Conservation (phyloP, 139 green algal genomes). For the Desmodesmus armatus region DNA sequence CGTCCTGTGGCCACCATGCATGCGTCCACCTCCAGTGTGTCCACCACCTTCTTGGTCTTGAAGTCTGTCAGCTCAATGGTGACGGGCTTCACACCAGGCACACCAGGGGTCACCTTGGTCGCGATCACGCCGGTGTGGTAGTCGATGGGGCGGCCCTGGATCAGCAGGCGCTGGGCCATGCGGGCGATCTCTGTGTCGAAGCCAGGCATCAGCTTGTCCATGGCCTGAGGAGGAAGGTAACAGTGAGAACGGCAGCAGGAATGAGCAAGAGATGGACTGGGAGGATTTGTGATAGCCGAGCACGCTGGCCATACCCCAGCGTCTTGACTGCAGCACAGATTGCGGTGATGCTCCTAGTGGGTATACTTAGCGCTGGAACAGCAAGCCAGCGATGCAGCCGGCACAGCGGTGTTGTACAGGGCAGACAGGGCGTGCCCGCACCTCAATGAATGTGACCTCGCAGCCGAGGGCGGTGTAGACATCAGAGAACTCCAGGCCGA, state of each 20-base stretch:
- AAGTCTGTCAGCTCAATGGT: conserved; percentile 98
- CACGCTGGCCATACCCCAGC: no score
- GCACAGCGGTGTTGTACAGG: no score
- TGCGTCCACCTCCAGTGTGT: conserved; percentile 95
- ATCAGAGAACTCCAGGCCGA: conserved; percentile 99
- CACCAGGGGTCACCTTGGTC: conserved; percentile 91
- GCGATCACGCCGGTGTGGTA: conserved; percentile 91
- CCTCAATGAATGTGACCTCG: conserved; percentile 99
- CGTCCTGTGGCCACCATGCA: conserved; percentile 95
- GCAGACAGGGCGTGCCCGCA: conserved; percentile 25
- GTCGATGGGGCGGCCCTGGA: conserved; percentile 95
- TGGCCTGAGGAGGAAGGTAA: conserved; percentile 69
- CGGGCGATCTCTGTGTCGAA: conserved; percentile 98
- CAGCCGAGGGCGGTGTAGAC: conserved; percentile 97
- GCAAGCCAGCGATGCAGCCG: no score
- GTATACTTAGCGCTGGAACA: not conserved
- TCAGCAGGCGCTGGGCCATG: conserved; percentile 93
- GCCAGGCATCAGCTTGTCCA: conserved; percentile 97
- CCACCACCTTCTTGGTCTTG: conserved; percentile 97
- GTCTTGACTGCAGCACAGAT: no score
- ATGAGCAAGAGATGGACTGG: no score
- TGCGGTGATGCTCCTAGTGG: no score
- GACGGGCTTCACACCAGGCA: conserved; percentile 93
- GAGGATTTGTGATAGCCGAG: no score
- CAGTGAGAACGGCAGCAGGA: no score